These are phyloP conservation scores for Bifiguratus adelaidae DNA, from an alignment of 192 early-diverging fungal species.

Conservation along the genomic window DNA sequence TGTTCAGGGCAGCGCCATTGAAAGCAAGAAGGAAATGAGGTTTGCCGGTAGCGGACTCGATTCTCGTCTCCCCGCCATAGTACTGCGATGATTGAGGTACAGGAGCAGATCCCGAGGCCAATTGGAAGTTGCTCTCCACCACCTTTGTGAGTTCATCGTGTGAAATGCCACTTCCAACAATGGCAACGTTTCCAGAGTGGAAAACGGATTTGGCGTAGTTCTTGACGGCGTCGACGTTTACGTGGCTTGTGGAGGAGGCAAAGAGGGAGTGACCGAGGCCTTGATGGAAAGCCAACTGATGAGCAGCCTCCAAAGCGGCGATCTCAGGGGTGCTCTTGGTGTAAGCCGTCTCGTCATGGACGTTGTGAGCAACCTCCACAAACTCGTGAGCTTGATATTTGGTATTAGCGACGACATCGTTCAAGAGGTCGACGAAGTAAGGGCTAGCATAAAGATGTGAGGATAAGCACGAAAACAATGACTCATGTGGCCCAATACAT, in stretches of 20 bases:
- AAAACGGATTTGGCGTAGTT: constrained; percentile 63
- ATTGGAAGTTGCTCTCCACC: constrained; percentile 47
- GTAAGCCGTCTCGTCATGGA: constrained; percentile 52
- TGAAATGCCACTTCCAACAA: constrained; percentile 79
- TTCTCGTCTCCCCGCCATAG: constrained; percentile 76
- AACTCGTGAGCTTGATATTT: constrained; percentile 86
- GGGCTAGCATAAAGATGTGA: constrained; percentile 19
- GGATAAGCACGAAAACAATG: background rate
- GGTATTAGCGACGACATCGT: constrained; percentile 65
- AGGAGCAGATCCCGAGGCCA: constrained; percentile 25
- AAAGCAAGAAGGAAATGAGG: constrained; percentile 80
- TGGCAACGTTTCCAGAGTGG: constrained; percentile 60
- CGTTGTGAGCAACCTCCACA: constrained; percentile 46
- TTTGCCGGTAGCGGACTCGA: constrained; percentile 41
- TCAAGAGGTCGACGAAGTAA: constrained; percentile 77
- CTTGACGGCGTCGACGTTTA: constrained; percentile 57
- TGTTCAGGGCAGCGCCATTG: constrained; percentile 46
- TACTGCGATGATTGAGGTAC: constrained; percentile 47
- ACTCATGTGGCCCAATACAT: constrained; percentile 17
- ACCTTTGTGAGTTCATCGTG: constrained; percentile 59
- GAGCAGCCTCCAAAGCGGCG: constrained; percentile 65
- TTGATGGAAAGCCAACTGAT: constrained; percentile 84
- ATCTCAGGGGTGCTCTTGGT: constrained; percentile 55
- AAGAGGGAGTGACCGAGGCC: constrained; percentile 95
- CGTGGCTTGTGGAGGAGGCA: constrained; percentile 53